Conservation (phyloP, 1,284 basidiomycete species). For the Ustilago nuda region DNA sequence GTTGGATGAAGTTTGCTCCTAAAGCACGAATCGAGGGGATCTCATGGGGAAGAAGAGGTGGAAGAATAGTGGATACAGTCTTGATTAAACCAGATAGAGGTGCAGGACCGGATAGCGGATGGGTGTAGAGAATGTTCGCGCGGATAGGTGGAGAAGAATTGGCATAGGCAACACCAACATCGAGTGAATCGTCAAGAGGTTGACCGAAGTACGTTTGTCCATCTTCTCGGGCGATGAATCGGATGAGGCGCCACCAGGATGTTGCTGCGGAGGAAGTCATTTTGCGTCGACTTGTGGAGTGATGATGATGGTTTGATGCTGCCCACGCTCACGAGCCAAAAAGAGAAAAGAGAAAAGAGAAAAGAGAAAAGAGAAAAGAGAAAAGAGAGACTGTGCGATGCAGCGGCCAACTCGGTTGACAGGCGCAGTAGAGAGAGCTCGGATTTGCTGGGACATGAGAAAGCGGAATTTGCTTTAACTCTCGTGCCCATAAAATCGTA, state of each 20-base stretch:
- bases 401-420: no score
- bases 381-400: background rate
- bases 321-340: no score
- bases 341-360: no score
- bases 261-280: slow-evolving; percentile 10
- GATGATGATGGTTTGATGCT: background rate
- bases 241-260: slow-evolving; percentile 55
- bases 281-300: background rate
- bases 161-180: slow-evolving; percentile 50
- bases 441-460: background rate
- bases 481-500: slow-evolving; percentile 1
- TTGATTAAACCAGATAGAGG: slow-evolving; percentile 33
- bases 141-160: slow-evolving; percentile 10
- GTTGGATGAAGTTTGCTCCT: slow-evolving; percentile 52
- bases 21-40: slow-evolving; percentile 39
- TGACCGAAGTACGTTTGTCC: slow-evolving; percentile 50
- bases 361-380: no score
- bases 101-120: slow-evolving; percentile 17
- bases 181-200: slow-evolving; percentile 42
- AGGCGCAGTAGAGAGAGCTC: background rate
- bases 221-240: slow-evolving; percentile 59
- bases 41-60: slow-evolving; percentile 31
- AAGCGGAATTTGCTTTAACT: background rate
- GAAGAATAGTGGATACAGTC: slow-evolving; percentile 48
- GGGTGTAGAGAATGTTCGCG: slow-evolving; percentile 36